Base-by-base conservation (phyloP, 495 filamentous ascomycete species). In the Diplogelasinospora grovesii region DNA sequence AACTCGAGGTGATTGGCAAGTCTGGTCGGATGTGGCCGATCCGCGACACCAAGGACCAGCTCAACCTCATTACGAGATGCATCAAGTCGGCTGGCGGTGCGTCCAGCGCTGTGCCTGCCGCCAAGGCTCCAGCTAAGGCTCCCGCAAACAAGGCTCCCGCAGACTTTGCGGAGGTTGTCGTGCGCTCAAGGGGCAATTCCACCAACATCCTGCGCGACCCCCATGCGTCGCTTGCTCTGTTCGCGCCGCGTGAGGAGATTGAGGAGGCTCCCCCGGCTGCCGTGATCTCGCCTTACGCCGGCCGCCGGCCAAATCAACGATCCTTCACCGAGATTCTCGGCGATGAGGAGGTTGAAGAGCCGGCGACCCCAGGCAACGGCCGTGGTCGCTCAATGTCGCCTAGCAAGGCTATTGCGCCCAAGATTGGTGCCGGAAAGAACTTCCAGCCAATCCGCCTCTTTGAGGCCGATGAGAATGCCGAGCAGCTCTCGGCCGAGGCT, bases 21-120 rank as follows among this genome's bases (percentile, higher is more conserved):
- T 81, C 85, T 19, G 86, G 83, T 31, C 83, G 81, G 53, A 86
- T 83, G 56, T 98, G 92, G 92, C 92, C 92, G 14, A 90, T 98
- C 61, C 84, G 81, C 44, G 88, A 95, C 54, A 85, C 83, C 41
- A 82, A 78, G 48, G 88, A 94, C 18, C 92, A 97, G 62, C 71
- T 79, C 29, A 81, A 74, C 48, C 66, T 94, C 43, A 83, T 97
- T 48, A 48, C 60, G 29, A 67, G 59, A 23, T 77, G 68, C 41
- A 60, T 71, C 52, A 71, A 69, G 45, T 53, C 59, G 9, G 49
- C 50, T 15, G 56, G 36, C 9, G 43, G 44, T 15, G 24, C 60
- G 2, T 20, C 39, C 8, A 45, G 51, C 14, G 22, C 49, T 10
- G 41, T 53, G n/a, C n/a, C n/a, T n/a, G n/a, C n/a, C n/a, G n/a